Conservation (phyloP, 192 early-diverging fungal genomes). For the Jimgerdemannia lactiflua region DNA sequence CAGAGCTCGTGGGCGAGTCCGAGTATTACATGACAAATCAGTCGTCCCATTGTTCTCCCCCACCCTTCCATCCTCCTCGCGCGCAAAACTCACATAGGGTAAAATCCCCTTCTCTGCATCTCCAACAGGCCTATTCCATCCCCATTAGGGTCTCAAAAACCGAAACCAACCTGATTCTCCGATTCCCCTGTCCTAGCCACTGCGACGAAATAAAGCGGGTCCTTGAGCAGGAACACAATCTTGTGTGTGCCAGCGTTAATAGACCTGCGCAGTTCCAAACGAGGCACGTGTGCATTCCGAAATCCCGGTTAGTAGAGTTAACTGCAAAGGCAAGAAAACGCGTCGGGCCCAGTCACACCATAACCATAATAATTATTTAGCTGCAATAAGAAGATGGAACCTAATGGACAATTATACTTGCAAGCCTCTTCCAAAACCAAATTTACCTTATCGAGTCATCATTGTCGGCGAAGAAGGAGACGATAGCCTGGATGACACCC, state of each 20-base stretch:
- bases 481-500: constrained; percentile 88
- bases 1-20: too few relatives aligned
- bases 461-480: constrained; percentile 80
- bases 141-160: not conserved
- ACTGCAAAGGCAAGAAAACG: not conserved
- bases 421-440: not conserved
- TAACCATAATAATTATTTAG: too few relatives aligned
- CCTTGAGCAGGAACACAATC: constrained; percentile 80
- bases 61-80: too few relatives aligned
- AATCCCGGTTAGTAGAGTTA: constrained; percentile 9
- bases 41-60: too few relatives aligned
- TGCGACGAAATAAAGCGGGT: constrained; percentile 83
- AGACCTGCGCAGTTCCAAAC: constrained; percentile 31
- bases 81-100: too few relatives aligned
- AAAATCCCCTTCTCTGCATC: too few relatives aligned
- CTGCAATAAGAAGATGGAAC: too few relatives aligned
- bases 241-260: constrained; percentile 68
- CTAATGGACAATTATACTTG: constrained; percentile 7
- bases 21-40: too few relatives aligned
- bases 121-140: not conserved
- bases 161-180: constrained; percentile 52
- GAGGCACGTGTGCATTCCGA: not conserved
- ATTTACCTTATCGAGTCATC: constrained; percentile 71
- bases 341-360: not conserved
- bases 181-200: constrained; percentile 80